These are phyloP conservation scores for Fusarium euwallaceae DNA, from an alignment of 2,329 filamentous ascomycete species.

Conservation along the genomic window DNA sequence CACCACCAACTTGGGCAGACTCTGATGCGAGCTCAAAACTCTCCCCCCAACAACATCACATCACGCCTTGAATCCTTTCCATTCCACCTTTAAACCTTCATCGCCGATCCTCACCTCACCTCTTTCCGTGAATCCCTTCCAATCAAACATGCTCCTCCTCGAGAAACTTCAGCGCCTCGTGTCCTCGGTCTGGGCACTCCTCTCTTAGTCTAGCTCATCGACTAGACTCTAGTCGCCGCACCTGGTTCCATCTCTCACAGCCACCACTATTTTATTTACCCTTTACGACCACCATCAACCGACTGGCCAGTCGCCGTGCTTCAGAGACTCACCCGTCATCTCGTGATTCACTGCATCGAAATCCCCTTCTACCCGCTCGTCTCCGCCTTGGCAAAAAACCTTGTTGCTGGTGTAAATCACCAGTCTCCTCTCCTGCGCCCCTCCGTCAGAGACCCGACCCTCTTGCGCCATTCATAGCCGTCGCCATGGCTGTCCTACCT, in stretches of 20 bases:
- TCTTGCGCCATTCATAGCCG: conserved; percentile 38
- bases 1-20: not conserved
- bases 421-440: conserved; percentile 21
- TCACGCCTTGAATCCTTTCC: not conserved
- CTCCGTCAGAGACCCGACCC: conserved; percentile 15
- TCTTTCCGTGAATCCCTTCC: not conserved
- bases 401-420: conserved; percentile 32
- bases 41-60: not conserved
- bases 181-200: conserved; percentile 23
- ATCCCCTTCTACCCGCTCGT: conserved; percentile 1
- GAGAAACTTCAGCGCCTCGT: conserved; percentile 15
- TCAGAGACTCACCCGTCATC: conserved; percentile 33
- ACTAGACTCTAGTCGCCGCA: conserved; percentile 20
- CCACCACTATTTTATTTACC: conserved; percentile 18
- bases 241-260: conserved; percentile 13
- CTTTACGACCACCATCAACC: conserved; percentile 15
- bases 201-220: conserved; percentile 26
- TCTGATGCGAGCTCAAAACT: not conserved
- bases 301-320: conserved; percentile 26
- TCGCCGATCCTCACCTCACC: not conserved
- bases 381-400: conserved; percentile 23
- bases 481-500: conserved; percentile 27
- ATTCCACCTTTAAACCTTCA: conserved; percentile 10
- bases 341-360: not conserved
- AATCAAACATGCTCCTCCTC: conserved; percentile 27